Base-by-base conservation (phyloP, 352 stramenopile genomes). In the Globisporangium yorkense region DNA sequence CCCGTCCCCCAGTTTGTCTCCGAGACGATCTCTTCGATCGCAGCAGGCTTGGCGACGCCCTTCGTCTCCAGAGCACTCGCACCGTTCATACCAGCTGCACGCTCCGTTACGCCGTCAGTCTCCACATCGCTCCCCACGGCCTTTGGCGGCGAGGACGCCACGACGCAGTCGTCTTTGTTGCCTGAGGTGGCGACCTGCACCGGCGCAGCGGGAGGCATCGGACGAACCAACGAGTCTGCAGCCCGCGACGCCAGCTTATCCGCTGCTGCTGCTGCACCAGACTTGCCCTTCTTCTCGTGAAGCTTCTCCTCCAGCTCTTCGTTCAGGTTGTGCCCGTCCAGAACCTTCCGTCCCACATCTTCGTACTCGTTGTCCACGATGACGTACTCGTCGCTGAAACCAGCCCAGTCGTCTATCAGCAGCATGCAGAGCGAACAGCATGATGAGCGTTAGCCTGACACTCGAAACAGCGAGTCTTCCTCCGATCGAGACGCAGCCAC, bases 321-420 rank as follows among this genome's bases (percentile, higher is more conserved):
- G 6, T 77, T 75, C 2, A 81, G 45, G 21, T 84, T 72, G 40
- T 81, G 72, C 5, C 76, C 71, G 49, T 88, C 74, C 16, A 92
- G 60, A 35, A 92, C 69, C 51, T 88, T 82, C 3, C 81, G 75
- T 3, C 81, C 81, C 10, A 92, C 68, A 50, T 89, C 81, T 64
- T 92, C 81, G 53, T 89, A 92, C 59, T 92, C 79, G 39, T 77
- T 87, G 57, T 92, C 81, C 20, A 92, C 81, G 58, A 92, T 88
- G 39, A 92, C 81, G 45, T 92, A 92, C 48, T 91, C 80, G 51
- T 92, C 81, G 45, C 81, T 92, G 51, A 82, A 84, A 0, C 72
- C 79, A 39, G 73, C 73, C 80, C 75, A 90, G 50, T 90, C 80
- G 49, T 85, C 74, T 84, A 51, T 37, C 62, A 46, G 13, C 33